Evolutionary conservation across 1,139 yeast species (phyloP).

Genomic region (Lodderomyces theae): DNA sequence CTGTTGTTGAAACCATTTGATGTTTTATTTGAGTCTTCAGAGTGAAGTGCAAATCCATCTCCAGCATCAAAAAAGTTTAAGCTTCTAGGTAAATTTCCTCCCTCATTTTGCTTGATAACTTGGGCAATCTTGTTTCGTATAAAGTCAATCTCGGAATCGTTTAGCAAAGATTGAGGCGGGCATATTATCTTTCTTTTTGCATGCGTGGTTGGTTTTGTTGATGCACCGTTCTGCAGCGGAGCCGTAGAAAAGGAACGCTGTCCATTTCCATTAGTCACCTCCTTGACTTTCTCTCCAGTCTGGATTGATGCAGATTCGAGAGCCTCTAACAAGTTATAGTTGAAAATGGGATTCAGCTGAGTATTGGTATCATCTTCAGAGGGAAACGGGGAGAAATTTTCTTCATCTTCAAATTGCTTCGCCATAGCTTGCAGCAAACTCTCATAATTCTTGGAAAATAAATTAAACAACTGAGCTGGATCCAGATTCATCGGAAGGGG

Average conservation of each 20-base stretch:
- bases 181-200: constrained; percentile 5
- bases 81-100: constrained; percentile 20
- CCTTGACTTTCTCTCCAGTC: constrained; percentile 11
- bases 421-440: constrained; percentile 38
- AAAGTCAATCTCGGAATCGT: constrained; percentile 33
- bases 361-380: constrained; percentile 16
- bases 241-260: neutral
- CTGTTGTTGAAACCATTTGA: constrained; percentile 18
- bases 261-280: neutral
- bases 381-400: constrained; percentile 31
- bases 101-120: constrained; percentile 18
- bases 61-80: constrained; percentile 42
- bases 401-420: constrained; percentile 25
- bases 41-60: too few relatives aligned
- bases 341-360: constrained; percentile 24
- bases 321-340: constrained; percentile 32
- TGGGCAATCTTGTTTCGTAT: constrained; percentile 29
- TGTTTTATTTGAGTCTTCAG: constrained; percentile 37
- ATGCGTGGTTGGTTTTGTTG: constrained; percentile 4
- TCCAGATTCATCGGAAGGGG: neutral
- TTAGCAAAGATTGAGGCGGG: constrained; percentile 20
- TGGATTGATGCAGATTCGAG: constrained; percentile 25
- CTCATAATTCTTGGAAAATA: constrained; percentile 38
- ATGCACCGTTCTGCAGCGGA: neutral
- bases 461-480: constrained; percentile 25